Conservation (phyloP, 2,329 filamentous ascomycete genomes). For the Penicillium expansum region DNA sequence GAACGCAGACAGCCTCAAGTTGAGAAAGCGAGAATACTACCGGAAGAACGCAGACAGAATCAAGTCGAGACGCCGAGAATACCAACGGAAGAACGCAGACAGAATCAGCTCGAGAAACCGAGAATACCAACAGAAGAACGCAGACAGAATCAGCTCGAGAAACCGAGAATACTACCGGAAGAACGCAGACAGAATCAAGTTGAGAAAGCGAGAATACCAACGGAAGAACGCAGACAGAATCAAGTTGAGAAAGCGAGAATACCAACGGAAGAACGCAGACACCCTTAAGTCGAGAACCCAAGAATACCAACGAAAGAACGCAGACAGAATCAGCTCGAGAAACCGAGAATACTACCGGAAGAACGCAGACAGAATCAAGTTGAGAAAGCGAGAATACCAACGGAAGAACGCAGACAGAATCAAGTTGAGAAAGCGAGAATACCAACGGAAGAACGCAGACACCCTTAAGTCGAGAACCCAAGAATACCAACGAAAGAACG, state of each 20-base stretch:
- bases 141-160: too few relatives aligned
- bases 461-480: accelerated
- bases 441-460: neutral
- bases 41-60: neutral
- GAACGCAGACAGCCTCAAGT: neutral
- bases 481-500: neutral
- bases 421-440: too few relatives aligned
- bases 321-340: accelerated
- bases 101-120: too few relatives aligned
- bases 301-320: neutral
- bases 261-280: neutral
- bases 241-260: too few relatives aligned
- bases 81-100: neutral
- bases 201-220: too few relatives aligned
- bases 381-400: accelerated
- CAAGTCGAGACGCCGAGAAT: neutral
- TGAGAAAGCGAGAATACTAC: accelerated
- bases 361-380: neutral
- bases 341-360: neutral
- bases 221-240: too few relatives aligned
- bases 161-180: accelerated
- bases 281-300: accelerated
- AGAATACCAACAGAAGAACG: too few relatives aligned
- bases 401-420: neutral
- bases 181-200: neutral